Percentiles rank a stretch among this genome's conserved stretches.
phyloP scores from a whole-genome alignment of 2,329 filamentous ascomycete genomes.

The Ophiosphaerella korrae region DNA sequence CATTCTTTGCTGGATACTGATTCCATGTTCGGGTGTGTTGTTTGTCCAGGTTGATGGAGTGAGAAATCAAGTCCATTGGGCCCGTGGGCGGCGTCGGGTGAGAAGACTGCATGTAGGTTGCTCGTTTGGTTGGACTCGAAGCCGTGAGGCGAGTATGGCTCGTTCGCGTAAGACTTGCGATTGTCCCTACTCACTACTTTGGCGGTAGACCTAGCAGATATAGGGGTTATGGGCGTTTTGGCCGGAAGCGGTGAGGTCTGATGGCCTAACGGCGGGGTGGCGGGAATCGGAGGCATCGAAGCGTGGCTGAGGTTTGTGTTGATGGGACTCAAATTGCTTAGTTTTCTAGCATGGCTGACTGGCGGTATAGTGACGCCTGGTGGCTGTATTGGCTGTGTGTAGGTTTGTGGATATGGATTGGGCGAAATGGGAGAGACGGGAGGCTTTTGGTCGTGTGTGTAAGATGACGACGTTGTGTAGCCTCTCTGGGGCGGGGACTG shows the following conservation, averaged over 20 bases:
- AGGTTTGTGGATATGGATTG: conserved; percentile 14
- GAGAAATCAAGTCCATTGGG: conserved; percentile 46
- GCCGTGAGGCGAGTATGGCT: conserved; percentile 43
- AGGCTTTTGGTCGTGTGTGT: conserved; percentile 30
- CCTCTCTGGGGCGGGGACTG: conserved; percentile 29
- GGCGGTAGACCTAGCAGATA: conserved; percentile 29
- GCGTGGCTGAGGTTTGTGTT: conserved; percentile 32
- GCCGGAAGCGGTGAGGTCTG: conserved; percentile 29
- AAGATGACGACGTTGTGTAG: conserved; percentile 23
- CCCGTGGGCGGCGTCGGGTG: conserved; percentile 43
- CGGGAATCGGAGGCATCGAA: conserved; percentile 33
- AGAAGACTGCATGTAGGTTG: conserved; percentile 41
- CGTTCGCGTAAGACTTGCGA: conserved; percentile 23
- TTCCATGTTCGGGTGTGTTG: conserved; percentile 51
- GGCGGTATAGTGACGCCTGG: conserved; percentile 24
- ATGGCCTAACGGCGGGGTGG: conserved; percentile 29
- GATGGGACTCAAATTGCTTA: conserved; percentile 39
- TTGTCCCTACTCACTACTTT: conserved; percentile 13
- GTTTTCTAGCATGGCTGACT: conserved; percentile 36
- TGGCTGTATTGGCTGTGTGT: conserved; percentile 12
- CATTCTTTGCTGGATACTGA: conserved; percentile 29
- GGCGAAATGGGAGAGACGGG: conserved; percentile 35
- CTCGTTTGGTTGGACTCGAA: conserved; percentile 27
- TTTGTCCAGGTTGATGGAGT: conserved; percentile 47
- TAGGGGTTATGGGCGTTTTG: conserved; percentile 38